phyloP scores from a whole-genome alignment of 805 yeast genomes.

The Metschnikowia amazonensis region DNA sequence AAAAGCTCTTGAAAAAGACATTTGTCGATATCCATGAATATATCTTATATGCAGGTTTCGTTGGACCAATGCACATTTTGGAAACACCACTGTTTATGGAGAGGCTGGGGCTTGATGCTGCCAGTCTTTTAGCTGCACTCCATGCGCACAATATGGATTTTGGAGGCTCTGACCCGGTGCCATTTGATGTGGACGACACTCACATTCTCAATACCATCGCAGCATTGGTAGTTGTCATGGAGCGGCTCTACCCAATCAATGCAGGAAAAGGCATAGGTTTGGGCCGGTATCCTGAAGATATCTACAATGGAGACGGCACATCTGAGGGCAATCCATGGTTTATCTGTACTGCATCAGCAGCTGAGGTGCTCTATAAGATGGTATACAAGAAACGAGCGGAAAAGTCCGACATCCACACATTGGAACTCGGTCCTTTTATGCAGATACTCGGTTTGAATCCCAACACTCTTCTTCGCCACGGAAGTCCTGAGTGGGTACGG shows the following conservation, averaged over 20 bases:
- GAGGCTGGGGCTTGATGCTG: conserved; percentile 77
- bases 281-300: conserved; percentile 92
- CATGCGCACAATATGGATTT: conserved; percentile 44
- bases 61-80: conserved; percentile 17
- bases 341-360: conserved; percentile 66
- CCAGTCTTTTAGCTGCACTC: conserved; percentile 54
- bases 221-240: conserved; percentile 65
- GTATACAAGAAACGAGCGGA: conserved; percentile 42
- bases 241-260: conserved; percentile 73
- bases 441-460: conserved; percentile 1
- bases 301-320: conserved; percentile 69
- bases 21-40: conserved; percentile 36
- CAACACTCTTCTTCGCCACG: conserved; percentile 28
- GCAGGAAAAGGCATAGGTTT: conserved; percentile 58
- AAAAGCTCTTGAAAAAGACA: not conserved
- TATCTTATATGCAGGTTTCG: conserved; percentile 41
- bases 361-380: conserved; percentile 57
- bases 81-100: conserved; percentile 57
- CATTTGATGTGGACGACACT: conserved; percentile 59
- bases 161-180: conserved; percentile 38
- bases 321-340: conserved; percentile 95
- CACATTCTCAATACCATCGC: conserved; percentile 60
- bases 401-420: conserved; percentile 39
- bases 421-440: conserved; percentile 23
- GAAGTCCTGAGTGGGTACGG: conserved; percentile 43